Evolutionary conservation across 129 eudicot species (phyloP).

Genomic region (Ambrosia artemisiifolia): DNA sequence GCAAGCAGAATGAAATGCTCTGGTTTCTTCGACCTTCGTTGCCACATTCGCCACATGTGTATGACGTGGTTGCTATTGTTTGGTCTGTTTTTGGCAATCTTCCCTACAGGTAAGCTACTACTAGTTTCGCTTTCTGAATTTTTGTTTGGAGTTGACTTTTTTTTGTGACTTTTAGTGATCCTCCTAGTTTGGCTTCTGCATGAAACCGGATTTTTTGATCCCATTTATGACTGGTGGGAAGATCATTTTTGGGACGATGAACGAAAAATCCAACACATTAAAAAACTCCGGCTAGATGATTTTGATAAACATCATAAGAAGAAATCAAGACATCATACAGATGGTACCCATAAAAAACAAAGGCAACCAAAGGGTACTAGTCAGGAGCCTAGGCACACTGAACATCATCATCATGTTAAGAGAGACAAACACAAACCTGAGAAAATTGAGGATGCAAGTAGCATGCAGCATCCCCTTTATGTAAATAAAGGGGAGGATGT

Average conservation of each 20-base stretch:
- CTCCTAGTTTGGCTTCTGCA: slow-evolving; percentile 86
- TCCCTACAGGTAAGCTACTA: slow-evolving; percentile 62
- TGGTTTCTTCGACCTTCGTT: slow-evolving; percentile 65
- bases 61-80: slow-evolving; percentile 86
- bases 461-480: slow-evolving; percentile 25
- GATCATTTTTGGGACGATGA: slow-evolving; percentile 53
- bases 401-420: slow-evolving; percentile 53
- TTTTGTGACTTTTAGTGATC: slow-evolving; percentile 46
- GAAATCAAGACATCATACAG: slow-evolving; percentile 42
- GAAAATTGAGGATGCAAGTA: slow-evolving; percentile 34
- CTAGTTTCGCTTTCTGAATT: neutral
- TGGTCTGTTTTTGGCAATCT: slow-evolving; percentile 65
- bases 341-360: slow-evolving; percentile 35
- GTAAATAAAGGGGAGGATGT: slow-evolving; percentile 34
- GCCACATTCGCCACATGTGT: slow-evolving; percentile 84
- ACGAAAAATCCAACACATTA: slow-evolving; percentile 19
- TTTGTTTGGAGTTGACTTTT: neutral
- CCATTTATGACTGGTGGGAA: slow-evolving; percentile 93
- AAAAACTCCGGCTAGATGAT: slow-evolving; percentile 20
- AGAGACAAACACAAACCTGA: slow-evolving; percentile 64
- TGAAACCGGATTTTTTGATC: slow-evolving; percentile 85
- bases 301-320: slow-evolving; percentile 34
- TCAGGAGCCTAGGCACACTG: slow-evolving; percentile 35
- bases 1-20: slow-evolving; percentile 67
- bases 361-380: slow-evolving; percentile 29